Evolutionary conservation across 139 green algal genomes (phyloP), one percentile per base, ranked within the genome.

Genomic region (Chlamydomonas sphaeroides): DNA sequence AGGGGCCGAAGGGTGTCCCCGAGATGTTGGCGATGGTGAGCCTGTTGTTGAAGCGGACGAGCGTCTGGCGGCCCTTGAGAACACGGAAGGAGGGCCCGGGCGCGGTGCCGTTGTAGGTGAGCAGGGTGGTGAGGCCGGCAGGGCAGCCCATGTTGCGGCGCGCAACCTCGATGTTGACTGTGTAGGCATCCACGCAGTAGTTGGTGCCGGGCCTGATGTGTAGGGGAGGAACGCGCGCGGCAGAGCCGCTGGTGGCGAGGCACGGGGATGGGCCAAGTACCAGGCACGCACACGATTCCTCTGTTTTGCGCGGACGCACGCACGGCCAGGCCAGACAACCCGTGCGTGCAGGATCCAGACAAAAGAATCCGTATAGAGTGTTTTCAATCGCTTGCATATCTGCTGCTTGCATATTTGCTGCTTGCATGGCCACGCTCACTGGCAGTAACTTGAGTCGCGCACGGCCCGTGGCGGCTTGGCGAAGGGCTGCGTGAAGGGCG

Each of bases 41-140:
- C 18, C 25, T 26, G 56, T 62, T 62, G 56, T 62, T 62, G 56
- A 62, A 62, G 56, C 56, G 70, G 42, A 78, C 51, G 11, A 78
- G 51, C 23, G 38, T 78, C 49, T 78, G 68, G 42, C 68, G 68
- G 68, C 68, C 68, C 28, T 61, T 62, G 33, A 28, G 32, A 0
- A 42, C 49, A n/a, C 70, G 70, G 49, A 78, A 51, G 49, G 70
- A 61, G 70, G 70, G 70, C 2, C 70, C 70, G 2, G 70, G 70
- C 23, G 35, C 32, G 33, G 49, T 32, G 33, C 70, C 70, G 70
- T 78, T 65, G 51, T 78, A 78, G 32, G 49, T 35, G 42, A 78
- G 21, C 4, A 78, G 2, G 4, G 28, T 45, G 10, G 70, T 78
- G 30, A 42, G 41, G 56, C 68, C 68, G 26, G 30, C 45, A 15